These are phyloP conservation scores for Kentomonas sorsogonicus DNA, from an alignment of 208 protist genomes.

Conservation along the genomic window DNA sequence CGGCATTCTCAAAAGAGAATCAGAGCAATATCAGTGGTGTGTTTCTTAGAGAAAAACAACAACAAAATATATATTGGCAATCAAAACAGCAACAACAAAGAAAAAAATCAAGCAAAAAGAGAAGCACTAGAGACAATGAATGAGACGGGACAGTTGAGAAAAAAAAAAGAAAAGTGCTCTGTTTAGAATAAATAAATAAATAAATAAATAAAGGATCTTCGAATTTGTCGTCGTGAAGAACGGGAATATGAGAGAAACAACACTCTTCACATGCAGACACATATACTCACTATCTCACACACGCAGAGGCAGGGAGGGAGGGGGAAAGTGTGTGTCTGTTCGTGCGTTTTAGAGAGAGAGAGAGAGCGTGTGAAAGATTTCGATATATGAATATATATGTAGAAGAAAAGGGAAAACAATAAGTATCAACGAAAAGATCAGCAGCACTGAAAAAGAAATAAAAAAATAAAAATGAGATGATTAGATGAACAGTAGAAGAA, in stretches of 20 bases:
- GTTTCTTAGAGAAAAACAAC: neutral
- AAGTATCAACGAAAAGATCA: neutral
- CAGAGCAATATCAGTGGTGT: too few species aligned
- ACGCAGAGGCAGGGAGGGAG: neutral
- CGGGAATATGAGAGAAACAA: too few species aligned
- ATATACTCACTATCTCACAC: neutral
- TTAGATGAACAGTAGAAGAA: too few species aligned
- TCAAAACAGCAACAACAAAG: neutral
- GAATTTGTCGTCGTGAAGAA: too few species aligned
- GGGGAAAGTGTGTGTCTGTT: neutral
- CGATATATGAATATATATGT: too few species aligned
- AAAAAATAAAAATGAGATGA: too few species aligned
- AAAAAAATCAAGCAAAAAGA: neutral
- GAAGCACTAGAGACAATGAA: too few species aligned
- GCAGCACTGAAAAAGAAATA: neutral
- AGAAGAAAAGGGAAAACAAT: neutral
- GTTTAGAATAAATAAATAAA: too few species aligned
- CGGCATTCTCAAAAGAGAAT: too few species aligned
- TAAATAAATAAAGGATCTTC: too few species aligned
- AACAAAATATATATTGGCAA: neutral
- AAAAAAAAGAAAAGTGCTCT: constrained; percentile 5
- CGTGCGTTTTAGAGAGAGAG: neutral
- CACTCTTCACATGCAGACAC: neutral
- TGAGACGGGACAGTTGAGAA: neutral
- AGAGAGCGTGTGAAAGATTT: neutral